Base-by-base conservation (phyloP, 2,329 filamentous ascomycete species). In the Apiospora kogelbergensis region DNA sequence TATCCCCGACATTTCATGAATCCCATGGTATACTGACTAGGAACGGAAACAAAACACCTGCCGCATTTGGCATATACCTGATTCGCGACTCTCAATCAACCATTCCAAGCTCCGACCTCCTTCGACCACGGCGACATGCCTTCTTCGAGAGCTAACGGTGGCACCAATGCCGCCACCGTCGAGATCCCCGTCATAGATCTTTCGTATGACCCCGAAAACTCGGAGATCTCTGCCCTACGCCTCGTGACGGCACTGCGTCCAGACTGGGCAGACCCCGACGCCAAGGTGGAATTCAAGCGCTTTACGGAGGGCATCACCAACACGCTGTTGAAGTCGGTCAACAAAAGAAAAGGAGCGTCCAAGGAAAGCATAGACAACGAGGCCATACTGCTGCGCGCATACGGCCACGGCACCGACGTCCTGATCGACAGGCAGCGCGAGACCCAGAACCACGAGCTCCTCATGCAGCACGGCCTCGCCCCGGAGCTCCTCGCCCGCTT, bases 301-400 rank as follows among this genome's bases (percentile, higher is more conserved):
- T 99, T 98, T 84, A 99, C 94, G 46, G 96, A 99, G 77, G 96
- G 96, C 78, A 99, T 98, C 82, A 99, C 96, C 73, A 99, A 99
- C 82, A 98, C 95, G 65, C 84, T 95, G 65, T 85, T 94, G 72
- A 95, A 95, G 80, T 90, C 91, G n/a, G 82, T 92, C 77, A 93
- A 93, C 79, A 88, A 85, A 73, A 85, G 85, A 68, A 85, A 89
- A 17, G 91, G 89, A 66, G 82, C 87, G 71, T 88, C 89, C 37
- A 82, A 89, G 69, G 84, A 90, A 69, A 84, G 93, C 75, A 84
- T 92, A 75, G 77, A 79, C 68, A 87, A 88, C 71, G 93, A 97
- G 73, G 93, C 96, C 42, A 89, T 98, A 73, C 86, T 99, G 72
- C 88, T 99, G 76, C 90, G 96, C 74, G 96, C 96, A 71, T 99